Evolutionary conservation across 768 basidiomycete genomes (phyloP).

Genomic region (Naganishia vaughanmartiniae): DNA sequence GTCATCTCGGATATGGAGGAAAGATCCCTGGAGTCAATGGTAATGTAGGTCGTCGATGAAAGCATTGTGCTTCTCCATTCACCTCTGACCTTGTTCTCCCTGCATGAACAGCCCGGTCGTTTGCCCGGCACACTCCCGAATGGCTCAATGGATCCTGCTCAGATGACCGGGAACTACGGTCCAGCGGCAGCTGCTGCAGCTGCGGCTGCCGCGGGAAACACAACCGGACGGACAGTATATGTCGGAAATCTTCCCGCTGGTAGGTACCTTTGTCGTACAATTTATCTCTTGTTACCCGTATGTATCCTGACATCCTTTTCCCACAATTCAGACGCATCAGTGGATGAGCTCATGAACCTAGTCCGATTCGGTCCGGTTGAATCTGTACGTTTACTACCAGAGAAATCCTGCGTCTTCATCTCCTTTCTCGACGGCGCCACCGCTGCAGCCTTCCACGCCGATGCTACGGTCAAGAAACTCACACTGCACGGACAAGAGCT

Average conservation of each 20-base stretch:
- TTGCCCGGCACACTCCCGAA: slow-evolving; percentile 30
- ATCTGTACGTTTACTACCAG: slow-evolving; percentile 86
- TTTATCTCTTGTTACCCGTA: no score
- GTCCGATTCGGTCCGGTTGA: slow-evolving; percentile 98
- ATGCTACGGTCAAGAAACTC: slow-evolving; percentile 91
- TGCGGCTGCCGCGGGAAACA: slow-evolving; percentile 53
- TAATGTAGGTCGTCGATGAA: slow-evolving; percentile 36
- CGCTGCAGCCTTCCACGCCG: slow-evolving; percentile 94
- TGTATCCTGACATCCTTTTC: not conserved
- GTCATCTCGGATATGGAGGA: slow-evolving; percentile 22
- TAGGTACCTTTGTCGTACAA: slow-evolving; percentile 31
- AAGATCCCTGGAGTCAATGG: slow-evolving; percentile 35
- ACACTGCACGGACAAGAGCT: slow-evolving; percentile 91
- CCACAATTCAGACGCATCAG: slow-evolving; percentile 68
- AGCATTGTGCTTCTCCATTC: not conserved
- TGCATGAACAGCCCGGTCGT: slow-evolving; percentile 1
- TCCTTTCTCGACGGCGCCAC: slow-evolving; percentile 92
- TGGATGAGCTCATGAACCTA: slow-evolving; percentile 95
- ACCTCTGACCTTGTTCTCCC: not conserved
- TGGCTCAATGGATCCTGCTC: slow-evolving; percentile 34
- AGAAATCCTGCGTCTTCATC: slow-evolving; percentile 96
- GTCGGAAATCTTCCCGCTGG: slow-evolving; percentile 87
- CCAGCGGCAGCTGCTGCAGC: slow-evolving; percentile 74
- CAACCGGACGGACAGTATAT: slow-evolving; percentile 85
- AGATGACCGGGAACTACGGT: slow-evolving; percentile 67